Evolutionary conservation across 2,329 filamentous ascomycete species (phyloP), one percentile per base, ranked within the genome.

Genomic region (Apiospora rasikravindrae): DNA sequence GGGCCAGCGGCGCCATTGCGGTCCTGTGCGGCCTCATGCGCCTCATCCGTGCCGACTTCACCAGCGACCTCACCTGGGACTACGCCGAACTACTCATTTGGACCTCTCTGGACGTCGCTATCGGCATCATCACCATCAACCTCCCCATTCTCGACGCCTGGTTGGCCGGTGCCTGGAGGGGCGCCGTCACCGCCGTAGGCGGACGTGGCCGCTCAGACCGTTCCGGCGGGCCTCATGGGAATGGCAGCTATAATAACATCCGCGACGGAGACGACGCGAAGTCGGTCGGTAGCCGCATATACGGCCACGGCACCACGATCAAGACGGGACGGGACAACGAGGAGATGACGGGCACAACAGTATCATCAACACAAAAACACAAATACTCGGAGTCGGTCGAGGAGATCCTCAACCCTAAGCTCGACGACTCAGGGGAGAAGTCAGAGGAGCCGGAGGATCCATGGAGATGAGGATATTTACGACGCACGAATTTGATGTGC

Each of bases 91-190:
- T 79, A 10, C 73, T 78, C 44, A 71, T 78, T 8, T 82, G 81
- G 81, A 78, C 77, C 1, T 73, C 78, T 6, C 67, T 82, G 24
- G 81, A 83, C 29, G 73, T 82, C 0, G 76, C 77, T 24, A 77
- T 82, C 22, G 80, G 79, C 29, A 77, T 79, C 24, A 69, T 80
- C 10, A 78, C 77, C 14, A 81, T 81, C 40, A 81, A 80, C 2
- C 77, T 83, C 1, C 81, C 81, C 1, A 77, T 81, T 8, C 75
- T 82, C 47, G 79, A 80, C 33, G 79, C 75, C 76, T 78, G 74
- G 71, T 70, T 74, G 47, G 73, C 74, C 69, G 74, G 73, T 69
- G 74, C 73, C 26, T 74, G 74, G 76, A 73, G 74, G 70, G 61
- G 53, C 26, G 70, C 72, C 70, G 64, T 73, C 19, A 51, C 61